A percentile compares a stretch with the other conserved stretches of the same genome.
These are phyloP conservation scores for Cercospora citrullina DNA, from an alignment of 2,329 filamentous ascomycete species.

Conservation along the genomic window DNA sequence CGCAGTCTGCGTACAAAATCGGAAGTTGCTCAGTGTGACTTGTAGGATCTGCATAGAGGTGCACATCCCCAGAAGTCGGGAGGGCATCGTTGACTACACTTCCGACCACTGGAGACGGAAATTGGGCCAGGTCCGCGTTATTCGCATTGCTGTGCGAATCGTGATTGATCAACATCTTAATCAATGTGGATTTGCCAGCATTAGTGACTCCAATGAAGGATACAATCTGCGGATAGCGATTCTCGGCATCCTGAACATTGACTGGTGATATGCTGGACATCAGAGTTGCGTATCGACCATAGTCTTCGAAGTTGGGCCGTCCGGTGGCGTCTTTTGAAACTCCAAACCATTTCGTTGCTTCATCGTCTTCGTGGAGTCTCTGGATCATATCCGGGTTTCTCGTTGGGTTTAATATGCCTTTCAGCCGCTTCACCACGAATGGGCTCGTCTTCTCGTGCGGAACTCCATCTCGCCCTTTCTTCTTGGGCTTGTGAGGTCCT, in stretches of 20 bases:
- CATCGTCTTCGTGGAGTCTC: conserved; percentile 40
- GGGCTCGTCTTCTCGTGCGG: conserved; percentile 43
- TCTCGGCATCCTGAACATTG: conserved; percentile 25
- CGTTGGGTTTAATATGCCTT: conserved; percentile 33
- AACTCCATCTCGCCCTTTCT: conserved; percentile 38
- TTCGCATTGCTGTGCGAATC: conserved; percentile 36
- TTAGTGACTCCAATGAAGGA: conserved; percentile 41
- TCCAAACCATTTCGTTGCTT: conserved; percentile 45
- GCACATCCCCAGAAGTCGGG: conserved; percentile 54
- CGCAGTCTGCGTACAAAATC: conserved; percentile 54
- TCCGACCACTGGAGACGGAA: conserved; percentile 49
- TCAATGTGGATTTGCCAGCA: conserved; percentile 54
- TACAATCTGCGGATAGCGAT: conserved; percentile 38
- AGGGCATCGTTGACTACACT: conserved; percentile 42
- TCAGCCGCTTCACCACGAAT: conserved; percentile 33
- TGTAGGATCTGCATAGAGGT: conserved; percentile 54
- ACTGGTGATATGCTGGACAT: conserved; percentile 41
- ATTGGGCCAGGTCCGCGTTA: conserved; percentile 34
- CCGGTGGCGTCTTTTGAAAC: conserved; percentile 36
- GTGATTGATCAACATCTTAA: conserved; percentile 50
- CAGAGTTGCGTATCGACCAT: conserved; percentile 48
- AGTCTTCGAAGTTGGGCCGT: conserved; percentile 43
- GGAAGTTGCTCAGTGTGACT: conserved; percentile 44
- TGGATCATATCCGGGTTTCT: conserved; percentile 36
- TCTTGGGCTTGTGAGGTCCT: conserved; percentile 38